Evolutionary conservation across 164 flowering plant genomes (phyloP).

Genomic region (Berberis vulgaris): DNA sequence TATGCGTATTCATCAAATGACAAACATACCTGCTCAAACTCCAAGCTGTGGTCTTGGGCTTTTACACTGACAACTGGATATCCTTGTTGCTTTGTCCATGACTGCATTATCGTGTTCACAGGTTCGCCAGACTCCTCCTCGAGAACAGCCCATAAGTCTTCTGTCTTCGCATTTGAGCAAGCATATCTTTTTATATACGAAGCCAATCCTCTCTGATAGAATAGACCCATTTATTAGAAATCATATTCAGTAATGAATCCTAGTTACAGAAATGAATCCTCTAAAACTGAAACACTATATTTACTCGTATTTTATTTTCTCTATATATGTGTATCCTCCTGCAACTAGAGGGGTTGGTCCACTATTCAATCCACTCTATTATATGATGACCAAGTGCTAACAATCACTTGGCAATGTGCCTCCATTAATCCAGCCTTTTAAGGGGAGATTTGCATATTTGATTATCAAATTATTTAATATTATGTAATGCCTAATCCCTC

Average conservation of each 20-base stretch:
- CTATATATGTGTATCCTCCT: too few species aligned
- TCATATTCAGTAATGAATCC: conserved; percentile 5
- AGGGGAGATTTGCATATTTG: too few species aligned
- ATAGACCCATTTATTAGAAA: conserved; percentile 7
- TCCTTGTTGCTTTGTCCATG: conserved; percentile 96
- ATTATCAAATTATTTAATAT: too few species aligned
- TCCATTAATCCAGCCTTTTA: too few species aligned
- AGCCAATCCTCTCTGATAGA: conserved; percentile 66
- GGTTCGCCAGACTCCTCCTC: conserved; percentile 90
- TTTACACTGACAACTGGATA: conserved; percentile 84
- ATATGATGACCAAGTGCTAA: too few species aligned
- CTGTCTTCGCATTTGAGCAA: conserved; percentile 82
- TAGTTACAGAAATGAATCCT: not conserved
- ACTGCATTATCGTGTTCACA: conserved; percentile 75
- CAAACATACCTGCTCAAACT: conserved; percentile 73
- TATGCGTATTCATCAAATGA: not conserved
- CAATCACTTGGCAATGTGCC: too few species aligned
- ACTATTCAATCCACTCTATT: too few species aligned
- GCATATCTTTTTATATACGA: conserved; percentile 74
- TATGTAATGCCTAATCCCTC: too few species aligned
- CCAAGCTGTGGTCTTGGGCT: conserved; percentile 50
- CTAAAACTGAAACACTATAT: too few species aligned
- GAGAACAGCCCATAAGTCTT: conserved; percentile 88
- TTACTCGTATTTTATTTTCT: too few species aligned
- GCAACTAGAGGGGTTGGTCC: too few species aligned